Conservation (phyloP, 2,329 filamentous ascomycete species). For the Apiospora marii region DNA sequence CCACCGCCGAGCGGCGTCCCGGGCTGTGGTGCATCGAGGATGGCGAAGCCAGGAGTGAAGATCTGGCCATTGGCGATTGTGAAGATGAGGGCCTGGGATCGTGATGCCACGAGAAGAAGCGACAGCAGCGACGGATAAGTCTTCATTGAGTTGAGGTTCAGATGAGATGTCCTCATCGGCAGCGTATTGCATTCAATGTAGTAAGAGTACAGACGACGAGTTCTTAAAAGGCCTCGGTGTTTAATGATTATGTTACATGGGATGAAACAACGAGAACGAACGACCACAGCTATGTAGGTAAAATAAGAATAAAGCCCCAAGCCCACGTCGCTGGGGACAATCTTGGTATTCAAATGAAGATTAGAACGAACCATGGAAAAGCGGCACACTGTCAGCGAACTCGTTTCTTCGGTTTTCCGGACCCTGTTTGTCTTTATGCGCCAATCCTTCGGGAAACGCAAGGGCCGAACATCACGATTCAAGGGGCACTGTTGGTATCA, state of each 20-base stretch:
- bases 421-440: not conserved
- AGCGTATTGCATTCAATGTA: not conserved
- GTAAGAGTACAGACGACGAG: not conserved
- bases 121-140: not conserved
- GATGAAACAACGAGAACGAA: not conserved
- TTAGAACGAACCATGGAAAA: slow-evolving; percentile 7
- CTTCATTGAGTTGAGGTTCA: not conserved
- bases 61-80: slow-evolving; percentile 71
- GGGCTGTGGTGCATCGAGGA: slow-evolving; percentile 72
- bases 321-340: not conserved
- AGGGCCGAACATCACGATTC: not conserved
- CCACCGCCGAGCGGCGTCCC: slow-evolving; percentile 70
- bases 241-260: not conserved
- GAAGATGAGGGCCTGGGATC: slow-evolving; percentile 52
- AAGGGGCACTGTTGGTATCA: slow-evolving; percentile 7
- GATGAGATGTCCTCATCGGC: not conserved
- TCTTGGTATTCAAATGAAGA: not conserved
- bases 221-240: not conserved
- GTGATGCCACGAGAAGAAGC: not conserved
- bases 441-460: not conserved
- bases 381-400: not conserved
- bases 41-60: slow-evolving; percentile 72
- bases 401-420: not conserved
- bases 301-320: not conserved
- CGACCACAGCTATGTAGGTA: not conserved